phyloP scores from a whole-genome alignment of 2,329 filamentous ascomycete species.

The Fusarium chaquense region DNA sequence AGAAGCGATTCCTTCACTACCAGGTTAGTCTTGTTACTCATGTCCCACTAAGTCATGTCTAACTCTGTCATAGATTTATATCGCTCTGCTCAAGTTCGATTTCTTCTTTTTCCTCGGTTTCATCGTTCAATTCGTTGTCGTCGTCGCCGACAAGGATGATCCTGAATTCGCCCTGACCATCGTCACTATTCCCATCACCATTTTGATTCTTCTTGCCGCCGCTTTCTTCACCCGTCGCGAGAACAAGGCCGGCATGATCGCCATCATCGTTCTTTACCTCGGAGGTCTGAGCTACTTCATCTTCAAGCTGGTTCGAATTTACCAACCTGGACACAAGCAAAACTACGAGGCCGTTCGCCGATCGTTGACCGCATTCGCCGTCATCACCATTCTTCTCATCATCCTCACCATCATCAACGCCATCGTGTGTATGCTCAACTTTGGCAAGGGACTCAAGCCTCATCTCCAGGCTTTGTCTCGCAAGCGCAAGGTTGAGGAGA shows the following conservation, averaged over 20 bases:
- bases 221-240: conserved; percentile 88
- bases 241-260: conserved; percentile 80
- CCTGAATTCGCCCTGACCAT: conserved; percentile 89
- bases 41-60: neutral
- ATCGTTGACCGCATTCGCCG: conserved; percentile 91
- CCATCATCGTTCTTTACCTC: conserved; percentile 86
- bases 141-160: conserved; percentile 77
- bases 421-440: conserved; percentile 89
- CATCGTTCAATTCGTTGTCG: conserved; percentile 96
- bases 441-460: conserved; percentile 87
- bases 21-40: conserved; percentile 71
- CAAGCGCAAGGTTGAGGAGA: conserved; percentile 62
- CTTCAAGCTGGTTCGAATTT: conserved; percentile 98
- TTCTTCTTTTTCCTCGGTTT: conserved; percentile 99
- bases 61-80: conserved; percentile 79
- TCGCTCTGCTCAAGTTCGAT: conserved; percentile 97
- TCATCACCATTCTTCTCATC: conserved; percentile 91
- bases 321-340: conserved; percentile 68
- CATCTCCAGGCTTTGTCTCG: conserved; percentile 74
- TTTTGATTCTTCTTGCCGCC: conserved; percentile 86
- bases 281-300: conserved; percentile 94
- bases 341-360: conserved; percentile 84
- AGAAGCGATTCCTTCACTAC: conserved; percentile 94
- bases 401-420: conserved; percentile 90
- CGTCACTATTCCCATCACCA: conserved; percentile 90